Evolutionary conservation across 495 filamentous ascomycete genomes (phyloP), one percentile per base, ranked within the genome.

Genomic region (Eremomyces bilateralis): DNA sequence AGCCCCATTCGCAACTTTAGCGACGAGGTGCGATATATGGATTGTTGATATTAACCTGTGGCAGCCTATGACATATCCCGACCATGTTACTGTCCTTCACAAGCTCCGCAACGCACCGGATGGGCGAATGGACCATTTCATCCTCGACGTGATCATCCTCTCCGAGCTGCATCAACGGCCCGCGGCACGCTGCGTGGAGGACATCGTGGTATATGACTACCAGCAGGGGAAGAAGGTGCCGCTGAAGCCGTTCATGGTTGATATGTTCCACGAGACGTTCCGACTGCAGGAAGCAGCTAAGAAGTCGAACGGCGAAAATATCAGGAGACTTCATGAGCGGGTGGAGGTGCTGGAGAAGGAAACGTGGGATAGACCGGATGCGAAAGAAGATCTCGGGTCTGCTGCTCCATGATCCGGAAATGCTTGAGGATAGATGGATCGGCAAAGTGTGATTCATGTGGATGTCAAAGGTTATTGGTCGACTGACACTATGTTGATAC

Each of bases 171-270:
- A 80, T 42, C 71, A 73, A 46, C 66, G 88, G 12, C 63, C 71
- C n/a, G 77, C 80, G 1, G 82, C 83, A 16, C 55, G 72, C 24
- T 77, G 80, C 37, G 56, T 70, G 13, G 88, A 94, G 56, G 80
- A 90, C 42, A 69, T 81, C 32, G 76, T 85, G 2, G 57, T 81
- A 0, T 94, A 91, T 54, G 77, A 94, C 54, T 94, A 94, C 52
- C 58, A 52, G 30, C 51, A 50, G 12, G 66, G 58, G 15, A 54
- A 53, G 29, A 77, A 73, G 49, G 56, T 60, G 0, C 43, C 60
- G 25, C 56, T 92, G 41, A 69, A 69, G 24, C 51, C 53, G 0
- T 94, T 80, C 42, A 67, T 85, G 57, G 45, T 69, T 25, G 57
- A 67, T 1, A 57, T 70, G 30, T 79, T 94, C 39, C 52, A 59